phyloP scores from a whole-genome alignment of 352 stramenopile genomes.

The Peronosclerospora sorghi region DNA sequence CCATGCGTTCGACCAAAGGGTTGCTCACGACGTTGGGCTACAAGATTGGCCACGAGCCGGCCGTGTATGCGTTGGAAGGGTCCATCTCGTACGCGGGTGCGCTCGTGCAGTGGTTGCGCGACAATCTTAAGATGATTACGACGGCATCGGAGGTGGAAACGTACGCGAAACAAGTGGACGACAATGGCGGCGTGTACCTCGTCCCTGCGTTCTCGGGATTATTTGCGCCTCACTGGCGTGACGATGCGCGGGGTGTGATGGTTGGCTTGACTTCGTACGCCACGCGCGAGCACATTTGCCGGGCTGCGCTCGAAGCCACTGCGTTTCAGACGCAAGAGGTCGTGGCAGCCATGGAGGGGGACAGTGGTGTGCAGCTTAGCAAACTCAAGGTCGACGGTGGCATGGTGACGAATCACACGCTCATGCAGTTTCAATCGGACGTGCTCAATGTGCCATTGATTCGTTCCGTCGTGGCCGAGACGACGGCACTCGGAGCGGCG shows the following conservation, averaged over 20 bases:
- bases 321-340: conserved; percentile 94
- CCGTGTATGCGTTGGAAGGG: conserved; percentile 96
- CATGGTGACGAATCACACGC: conserved; percentile 93
- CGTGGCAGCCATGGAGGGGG: conserved; percentile 90
- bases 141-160: conserved; percentile 83
- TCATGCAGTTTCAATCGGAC: conserved; percentile 99
- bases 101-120: conserved; percentile 97
- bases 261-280: conserved; percentile 93
- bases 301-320: conserved; percentile 92
- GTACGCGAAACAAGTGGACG: conserved; percentile 73
- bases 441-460: conserved; percentile 91
- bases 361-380: conserved; percentile 83
- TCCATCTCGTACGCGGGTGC: conserved; percentile 92
- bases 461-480: conserved; percentile 91
- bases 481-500: conserved; percentile 94
- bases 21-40: conserved; percentile 92
- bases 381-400: conserved; percentile 95
- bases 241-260: conserved; percentile 93
- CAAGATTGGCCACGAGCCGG: conserved; percentile 67
- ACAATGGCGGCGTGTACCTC: conserved; percentile 96
- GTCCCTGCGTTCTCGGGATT: conserved; percentile 96
- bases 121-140: conserved; percentile 95
- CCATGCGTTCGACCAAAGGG: conserved; percentile 85
- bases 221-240: conserved; percentile 95
- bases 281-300: conserved; percentile 91